Percentiles rank a stretch among this genome's conserved stretches.
Evolutionary conservation across 2,329 filamentous ascomycete genomes (phyloP).

Genomic region (Talaromyces sp.): DNA sequence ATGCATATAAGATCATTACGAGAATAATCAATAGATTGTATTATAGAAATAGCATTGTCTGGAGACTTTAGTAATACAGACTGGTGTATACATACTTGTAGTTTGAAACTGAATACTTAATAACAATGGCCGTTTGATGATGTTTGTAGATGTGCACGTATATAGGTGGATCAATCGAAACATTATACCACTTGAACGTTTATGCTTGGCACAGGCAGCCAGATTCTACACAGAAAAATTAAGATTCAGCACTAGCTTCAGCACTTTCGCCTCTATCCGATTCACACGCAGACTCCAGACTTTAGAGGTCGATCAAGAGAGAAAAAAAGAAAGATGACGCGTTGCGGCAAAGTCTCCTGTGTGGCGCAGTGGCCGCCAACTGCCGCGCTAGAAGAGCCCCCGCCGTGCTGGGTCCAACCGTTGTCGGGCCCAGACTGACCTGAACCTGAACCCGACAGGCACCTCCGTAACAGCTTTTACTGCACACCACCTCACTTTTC

Average conservation of each 20-base stretch:
- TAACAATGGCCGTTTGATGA: too few species aligned
- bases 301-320: not conserved
- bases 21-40: too few species aligned
- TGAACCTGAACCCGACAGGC: not conserved
- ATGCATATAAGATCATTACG: too few species aligned
- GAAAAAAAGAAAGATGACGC: not conserved
- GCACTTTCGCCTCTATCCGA: not conserved
- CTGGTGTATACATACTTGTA: too few species aligned
- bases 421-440: not conserved
- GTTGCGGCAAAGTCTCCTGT: not conserved
- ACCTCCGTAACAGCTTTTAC: not conserved
- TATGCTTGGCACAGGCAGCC: not conserved
- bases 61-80: too few species aligned
- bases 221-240: not conserved
- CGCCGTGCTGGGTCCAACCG: not conserved
- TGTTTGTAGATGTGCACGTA: too few species aligned
- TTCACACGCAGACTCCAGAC: not conserved
- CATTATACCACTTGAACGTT: not conserved
- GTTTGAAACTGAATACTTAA: too few species aligned
- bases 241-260: not conserved
- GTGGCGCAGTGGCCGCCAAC: not conserved
- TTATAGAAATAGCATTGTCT: too few species aligned
- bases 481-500: not conserved
- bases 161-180: too few species aligned
- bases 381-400: not conserved